Conservation (phyloP, 495 filamentous ascomycete genomes). For the Neurospora sp. region DNA sequence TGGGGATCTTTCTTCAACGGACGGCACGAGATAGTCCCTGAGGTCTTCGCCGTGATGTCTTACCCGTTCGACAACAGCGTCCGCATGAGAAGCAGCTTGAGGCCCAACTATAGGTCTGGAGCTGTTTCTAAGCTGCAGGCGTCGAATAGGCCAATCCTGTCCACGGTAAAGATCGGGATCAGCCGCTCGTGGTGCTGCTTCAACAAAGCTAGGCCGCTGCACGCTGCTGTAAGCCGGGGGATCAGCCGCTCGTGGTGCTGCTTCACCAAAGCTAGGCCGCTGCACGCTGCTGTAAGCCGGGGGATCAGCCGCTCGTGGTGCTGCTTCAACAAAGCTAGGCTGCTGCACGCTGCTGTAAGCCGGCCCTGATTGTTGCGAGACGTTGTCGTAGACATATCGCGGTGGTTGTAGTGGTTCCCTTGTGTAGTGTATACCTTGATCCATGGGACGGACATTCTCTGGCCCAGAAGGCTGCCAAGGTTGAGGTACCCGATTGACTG, state of each 20-base stretch:
- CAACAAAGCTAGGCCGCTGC: not conserved
- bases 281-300: not conserved
- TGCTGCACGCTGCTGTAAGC: not conserved
- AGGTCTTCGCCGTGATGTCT: constrained; percentile 16
- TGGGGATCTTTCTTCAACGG: constrained; percentile 30
- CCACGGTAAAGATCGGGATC: not conserved
- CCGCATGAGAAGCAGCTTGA: not conserved
- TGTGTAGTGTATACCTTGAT: not conserved
- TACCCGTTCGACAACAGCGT: constrained; percentile 6
- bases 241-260: not conserved
- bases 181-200: not conserved
- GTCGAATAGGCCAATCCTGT: not conserved
- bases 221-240: too few species aligned
- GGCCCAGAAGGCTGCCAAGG: not conserved
- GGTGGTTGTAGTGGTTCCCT: not conserved
- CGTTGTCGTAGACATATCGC: not conserved
- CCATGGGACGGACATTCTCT: not conserved
- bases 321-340: not conserved
- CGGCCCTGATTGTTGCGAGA: not conserved
- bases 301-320: not conserved
- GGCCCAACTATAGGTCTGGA: constrained; percentile 15
- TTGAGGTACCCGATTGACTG: constrained; percentile 5
- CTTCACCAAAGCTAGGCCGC: not conserved
- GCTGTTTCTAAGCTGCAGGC: not conserved
- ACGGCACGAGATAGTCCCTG: constrained; percentile 31